These are phyloP conservation scores for Gossypioides kirkii DNA, from an alignment of 345 rosid species.

Conservation along the genomic window DNA sequence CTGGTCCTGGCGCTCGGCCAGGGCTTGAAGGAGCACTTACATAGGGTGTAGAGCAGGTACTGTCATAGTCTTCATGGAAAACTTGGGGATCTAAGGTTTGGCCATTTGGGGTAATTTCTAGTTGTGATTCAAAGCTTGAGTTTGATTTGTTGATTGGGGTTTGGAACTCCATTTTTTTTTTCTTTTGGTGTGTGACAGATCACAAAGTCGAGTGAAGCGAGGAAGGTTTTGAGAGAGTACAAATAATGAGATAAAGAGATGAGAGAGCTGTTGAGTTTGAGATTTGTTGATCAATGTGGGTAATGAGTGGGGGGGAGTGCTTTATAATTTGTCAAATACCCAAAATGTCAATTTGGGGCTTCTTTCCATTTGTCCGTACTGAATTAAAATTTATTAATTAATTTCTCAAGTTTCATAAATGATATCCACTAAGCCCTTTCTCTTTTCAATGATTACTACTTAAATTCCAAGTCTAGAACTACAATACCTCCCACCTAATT, in stretches of 20 bases:
- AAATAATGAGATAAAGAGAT: not conserved
- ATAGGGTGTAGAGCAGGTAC: conserved; percentile 89
- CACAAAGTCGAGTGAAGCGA: not conserved
- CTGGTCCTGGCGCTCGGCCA: conserved; percentile 34
- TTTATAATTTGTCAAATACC: conserved; percentile 10
- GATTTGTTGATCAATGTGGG: not conserved
- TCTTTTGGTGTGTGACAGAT: not conserved
- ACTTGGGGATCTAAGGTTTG: not conserved
- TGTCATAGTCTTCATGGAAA: conserved; percentile 40
- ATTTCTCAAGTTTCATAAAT: not conserved
- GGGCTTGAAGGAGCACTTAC: conserved; percentile 98
- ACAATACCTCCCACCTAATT: too few relatives aligned
- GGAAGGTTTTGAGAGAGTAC: not conserved
- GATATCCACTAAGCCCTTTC: too few relatives aligned
- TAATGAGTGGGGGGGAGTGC: not conserved
- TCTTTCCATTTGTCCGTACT: not conserved
- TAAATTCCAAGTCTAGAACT: too few relatives aligned
- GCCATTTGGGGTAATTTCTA: not conserved
- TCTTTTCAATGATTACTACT: too few relatives aligned
- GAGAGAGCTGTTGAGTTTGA: not conserved
- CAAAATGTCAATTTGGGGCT: not conserved
- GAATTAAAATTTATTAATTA: too few relatives aligned
- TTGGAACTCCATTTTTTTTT: conserved; percentile 30
- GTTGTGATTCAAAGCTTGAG: not conserved
- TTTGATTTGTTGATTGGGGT: conserved; percentile 15